Evolutionary conservation across 164 flowering plant genomes (phyloP).

Genomic region (Chimonanthus praecox): DNA sequence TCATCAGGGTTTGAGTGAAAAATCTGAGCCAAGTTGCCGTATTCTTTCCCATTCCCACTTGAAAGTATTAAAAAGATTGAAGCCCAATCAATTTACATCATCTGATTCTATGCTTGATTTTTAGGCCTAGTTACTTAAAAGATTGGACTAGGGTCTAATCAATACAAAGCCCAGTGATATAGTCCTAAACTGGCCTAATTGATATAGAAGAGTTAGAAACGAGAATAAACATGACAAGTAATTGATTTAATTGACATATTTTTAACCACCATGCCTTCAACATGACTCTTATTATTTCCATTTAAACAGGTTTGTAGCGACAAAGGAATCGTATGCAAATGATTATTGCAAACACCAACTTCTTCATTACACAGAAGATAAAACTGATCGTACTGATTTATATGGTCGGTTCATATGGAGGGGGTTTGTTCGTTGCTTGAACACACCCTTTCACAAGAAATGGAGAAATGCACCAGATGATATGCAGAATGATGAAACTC

Average conservation of each 20-base stretch:
- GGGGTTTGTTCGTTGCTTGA: conserved; percentile 24
- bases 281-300: neutral
- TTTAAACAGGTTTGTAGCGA: conserved; percentile 19
- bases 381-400: conserved; percentile 23
- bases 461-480: conserved; percentile 13
- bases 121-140: too few relatives aligned
- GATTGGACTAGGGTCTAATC: too few relatives aligned
- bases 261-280: neutral
- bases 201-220: too few relatives aligned
- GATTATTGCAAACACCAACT: conserved; percentile 30
- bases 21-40: too few relatives aligned
- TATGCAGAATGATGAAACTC: conserved; percentile 16
- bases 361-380: conserved; percentile 22
- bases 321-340: conserved; percentile 29
- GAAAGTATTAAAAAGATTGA: neutral
- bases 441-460: conserved; percentile 24
- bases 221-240: too few relatives aligned
- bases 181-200: too few relatives aligned
- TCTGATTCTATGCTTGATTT: neutral
- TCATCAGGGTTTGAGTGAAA: too few relatives aligned
- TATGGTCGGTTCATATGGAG: conserved; percentile 26
- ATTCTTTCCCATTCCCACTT: neutral
- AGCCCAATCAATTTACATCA: neutral
- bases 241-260: neutral
- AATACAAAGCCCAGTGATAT: too few relatives aligned